Conservation (phyloP, 768 basidiomycete genomes). For the Rhodotorula taiwanensis region DNA sequence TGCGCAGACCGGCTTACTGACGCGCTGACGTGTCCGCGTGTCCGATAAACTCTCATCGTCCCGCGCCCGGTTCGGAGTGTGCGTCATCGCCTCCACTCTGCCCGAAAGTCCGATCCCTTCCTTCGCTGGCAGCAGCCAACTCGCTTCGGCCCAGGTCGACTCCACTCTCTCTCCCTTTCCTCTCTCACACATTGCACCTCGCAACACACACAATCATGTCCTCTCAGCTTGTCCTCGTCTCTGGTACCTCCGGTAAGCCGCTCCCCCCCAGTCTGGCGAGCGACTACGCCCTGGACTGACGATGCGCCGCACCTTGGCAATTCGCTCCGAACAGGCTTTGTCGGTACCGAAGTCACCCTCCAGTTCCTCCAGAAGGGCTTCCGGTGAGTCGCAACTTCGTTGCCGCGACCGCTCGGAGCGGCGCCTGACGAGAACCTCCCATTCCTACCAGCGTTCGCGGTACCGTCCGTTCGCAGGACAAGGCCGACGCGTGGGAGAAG, state of each 20-base stretch:
- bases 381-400: neutral
- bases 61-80: too few species aligned
- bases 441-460: slow-evolving; percentile 51
- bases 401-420: neutral
- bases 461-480: slow-evolving; percentile 59
- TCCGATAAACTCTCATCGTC: too few species aligned
- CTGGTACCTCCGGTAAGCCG: slow-evolving; percentile 5
- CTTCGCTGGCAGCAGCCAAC: neutral
- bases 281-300: neutral
- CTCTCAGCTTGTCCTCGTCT: slow-evolving; percentile 24
- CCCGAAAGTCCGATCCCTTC: too few species aligned
- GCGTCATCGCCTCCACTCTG: too few species aligned
- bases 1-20: too few species aligned
- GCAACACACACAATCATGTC: slow-evolving; percentile 1
- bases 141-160: neutral
- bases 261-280: neutral
- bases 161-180: neutral
- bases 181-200: neutral
- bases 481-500: slow-evolving; percentile 55
- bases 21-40: too few species aligned
- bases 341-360: slow-evolving; percentile 11
- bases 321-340: slow-evolving; percentile 1
- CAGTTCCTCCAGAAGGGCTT: slow-evolving; percentile 9
- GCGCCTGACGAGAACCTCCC: neutral
- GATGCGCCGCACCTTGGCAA: neutral